phyloP scores from a whole-genome alignment of 331 rosid species.

The Arachis monticola region DNA sequence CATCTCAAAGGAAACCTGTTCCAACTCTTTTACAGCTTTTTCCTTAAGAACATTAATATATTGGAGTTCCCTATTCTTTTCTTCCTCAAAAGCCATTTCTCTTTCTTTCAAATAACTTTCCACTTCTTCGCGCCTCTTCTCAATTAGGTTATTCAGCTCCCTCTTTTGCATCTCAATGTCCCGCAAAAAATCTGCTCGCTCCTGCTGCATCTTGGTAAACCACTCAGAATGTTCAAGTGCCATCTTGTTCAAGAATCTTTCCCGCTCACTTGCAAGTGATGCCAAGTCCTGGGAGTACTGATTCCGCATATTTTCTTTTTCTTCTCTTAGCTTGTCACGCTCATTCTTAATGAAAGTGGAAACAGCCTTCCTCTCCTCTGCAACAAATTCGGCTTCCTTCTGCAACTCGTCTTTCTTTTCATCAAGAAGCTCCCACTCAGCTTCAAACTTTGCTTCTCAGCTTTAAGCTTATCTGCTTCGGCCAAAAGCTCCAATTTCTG shows the following conservation, averaged over 20 bases:
- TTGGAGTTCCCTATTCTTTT: conserved; percentile 71
- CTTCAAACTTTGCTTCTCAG: conserved; percentile 92
- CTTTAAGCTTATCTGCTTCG: conserved; percentile 76
- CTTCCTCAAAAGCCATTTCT: conserved; percentile 75
- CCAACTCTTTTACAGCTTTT: conserved; percentile 72
- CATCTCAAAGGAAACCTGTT: conserved; percentile 76
- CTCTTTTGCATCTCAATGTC: conserved; percentile 78
- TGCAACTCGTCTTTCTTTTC: conserved; percentile 78
- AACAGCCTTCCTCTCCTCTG: conserved; percentile 68
- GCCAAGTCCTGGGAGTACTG: conserved; percentile 69
- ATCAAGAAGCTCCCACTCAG: conserved; percentile 94
- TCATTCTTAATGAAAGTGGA: conserved; percentile 77
- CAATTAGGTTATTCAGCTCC: conserved; percentile 79
- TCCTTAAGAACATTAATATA: conserved; percentile 69
- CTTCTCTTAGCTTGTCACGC: conserved; percentile 69
- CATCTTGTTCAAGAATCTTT: conserved; percentile 87
- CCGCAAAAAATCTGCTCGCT: conserved; percentile 73
- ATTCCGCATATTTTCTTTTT: conserved; percentile 67
- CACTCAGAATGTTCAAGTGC: conserved; percentile 79
- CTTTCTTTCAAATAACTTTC: conserved; percentile 78
- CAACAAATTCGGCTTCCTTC: conserved; percentile 67
- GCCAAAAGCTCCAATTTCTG: conserved; percentile 72
- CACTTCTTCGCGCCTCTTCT: conserved; percentile 86
- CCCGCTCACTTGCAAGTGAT: conserved; percentile 75
- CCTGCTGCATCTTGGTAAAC: conserved; percentile 89